A percentile compares a stretch with the other conserved stretches of the same genome.
phyloP scores from a whole-genome alignment of 495 filamentous ascomycete species.

The Staphylotrichum tortipilum region DNA sequence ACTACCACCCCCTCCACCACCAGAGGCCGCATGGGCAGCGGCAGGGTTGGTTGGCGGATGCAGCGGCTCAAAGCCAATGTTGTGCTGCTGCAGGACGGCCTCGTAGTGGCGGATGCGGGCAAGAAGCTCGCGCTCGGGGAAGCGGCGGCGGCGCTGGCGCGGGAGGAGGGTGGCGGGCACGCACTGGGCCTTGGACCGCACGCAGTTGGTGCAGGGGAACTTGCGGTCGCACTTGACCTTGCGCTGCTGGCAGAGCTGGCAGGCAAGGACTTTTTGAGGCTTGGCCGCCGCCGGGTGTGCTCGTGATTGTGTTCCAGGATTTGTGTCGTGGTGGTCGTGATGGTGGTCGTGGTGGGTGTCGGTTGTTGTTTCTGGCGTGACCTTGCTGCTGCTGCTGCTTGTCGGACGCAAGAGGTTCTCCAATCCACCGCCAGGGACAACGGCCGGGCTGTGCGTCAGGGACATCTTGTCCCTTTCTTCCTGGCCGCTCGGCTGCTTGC shows the following conservation, averaged over 20 bases:
- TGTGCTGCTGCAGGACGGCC: slow-evolving; percentile 41
- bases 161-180: slow-evolving; percentile 36
- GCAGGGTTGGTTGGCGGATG: slow-evolving; percentile 20
- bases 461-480: too few relatives aligned
- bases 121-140: slow-evolving; percentile 48
- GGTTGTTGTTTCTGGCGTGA: too few relatives aligned
- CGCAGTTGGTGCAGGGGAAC: slow-evolving; percentile 47
- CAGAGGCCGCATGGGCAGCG: too few relatives aligned
- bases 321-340: too few relatives aligned
- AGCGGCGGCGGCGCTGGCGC: slow-evolving; percentile 41
- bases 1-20: too few relatives aligned
- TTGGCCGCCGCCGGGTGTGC: neutral
- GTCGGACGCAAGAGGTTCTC: too few relatives aligned
- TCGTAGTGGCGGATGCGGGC: slow-evolving; percentile 47
- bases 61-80: slow-evolving; percentile 45
- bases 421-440: too few relatives aligned
- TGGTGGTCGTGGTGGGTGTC: too few relatives aligned
- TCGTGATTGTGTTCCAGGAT: neutral
- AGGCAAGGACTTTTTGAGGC: slow-evolving; percentile 41
- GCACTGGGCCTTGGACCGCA: slow-evolving; percentile 34
- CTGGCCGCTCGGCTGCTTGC: too few relatives aligned
- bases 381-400: too few relatives aligned
- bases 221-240: slow-evolving; percentile 51
- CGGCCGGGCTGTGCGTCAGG: too few relatives aligned
- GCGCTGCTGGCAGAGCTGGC: slow-evolving; percentile 48